A percentile compares a stretch with the other conserved stretches of the same genome.
phyloP scores from a whole-genome alignment of 345 rosid species.

The Pseudoturritis turrita region DNA sequence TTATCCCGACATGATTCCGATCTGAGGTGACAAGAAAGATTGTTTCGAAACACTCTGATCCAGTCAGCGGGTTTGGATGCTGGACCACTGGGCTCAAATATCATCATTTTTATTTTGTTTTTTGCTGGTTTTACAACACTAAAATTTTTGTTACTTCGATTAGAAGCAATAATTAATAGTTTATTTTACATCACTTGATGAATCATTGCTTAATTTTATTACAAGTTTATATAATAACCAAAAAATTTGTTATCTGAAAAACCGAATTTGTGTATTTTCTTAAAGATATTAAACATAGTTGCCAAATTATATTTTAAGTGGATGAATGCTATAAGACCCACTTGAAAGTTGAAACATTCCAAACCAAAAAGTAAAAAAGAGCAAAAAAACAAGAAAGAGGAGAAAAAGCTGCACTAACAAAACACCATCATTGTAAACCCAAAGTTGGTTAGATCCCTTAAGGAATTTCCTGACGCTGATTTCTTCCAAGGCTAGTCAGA shows the following conservation, averaged over 20 bases:
- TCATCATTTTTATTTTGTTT: background rate
- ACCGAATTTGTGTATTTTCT: background rate
- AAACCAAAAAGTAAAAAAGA: background rate
- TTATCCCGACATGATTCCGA: slow-evolving; percentile 20
- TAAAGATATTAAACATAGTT: background rate
- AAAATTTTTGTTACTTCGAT: background rate
- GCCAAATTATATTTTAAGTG: background rate
- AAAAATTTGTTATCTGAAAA: background rate
- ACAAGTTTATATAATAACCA: too few species aligned
- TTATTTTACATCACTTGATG: background rate
- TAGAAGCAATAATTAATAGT: background rate
- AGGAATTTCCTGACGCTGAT: background rate
- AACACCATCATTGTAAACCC: slow-evolving; percentile 1
- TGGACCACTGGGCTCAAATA: background rate
- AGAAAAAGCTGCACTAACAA: slow-evolving; percentile 1
- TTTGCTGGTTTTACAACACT: background rate
- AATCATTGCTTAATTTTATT: background rate
- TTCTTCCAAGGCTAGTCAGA: background rate
- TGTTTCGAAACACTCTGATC: background rate
- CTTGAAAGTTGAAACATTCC: background rate
- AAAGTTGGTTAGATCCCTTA: slow-evolving; percentile 3
- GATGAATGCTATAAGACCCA: background rate
- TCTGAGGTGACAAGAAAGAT: background rate
- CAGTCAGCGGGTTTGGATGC: background rate
- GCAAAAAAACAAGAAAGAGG: background rate